phyloP scores from a whole-genome alignment of 768 basidiomycete species.

The Favolaschia claudopus region DNA sequence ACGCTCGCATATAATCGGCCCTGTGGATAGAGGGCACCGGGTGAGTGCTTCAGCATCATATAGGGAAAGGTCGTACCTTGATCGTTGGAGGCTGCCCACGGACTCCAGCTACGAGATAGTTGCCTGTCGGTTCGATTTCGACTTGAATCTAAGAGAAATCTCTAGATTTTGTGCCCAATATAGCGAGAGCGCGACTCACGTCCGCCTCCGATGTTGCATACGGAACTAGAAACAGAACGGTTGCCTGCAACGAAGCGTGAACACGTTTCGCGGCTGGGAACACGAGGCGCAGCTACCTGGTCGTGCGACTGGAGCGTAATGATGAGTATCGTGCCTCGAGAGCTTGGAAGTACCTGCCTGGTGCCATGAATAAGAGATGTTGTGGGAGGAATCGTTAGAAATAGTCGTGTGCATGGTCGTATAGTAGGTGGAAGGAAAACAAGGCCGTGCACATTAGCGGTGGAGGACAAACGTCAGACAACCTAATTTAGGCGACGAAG shows the following conservation, averaged over 20 bases:
- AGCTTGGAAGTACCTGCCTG: slow-evolving; percentile 59
- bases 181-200: slow-evolving; percentile 42
- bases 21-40: slow-evolving; percentile 46
- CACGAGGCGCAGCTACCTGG: slow-evolving; percentile 65
- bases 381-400: slow-evolving; percentile 47
- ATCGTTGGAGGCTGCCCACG: slow-evolving; percentile 73
- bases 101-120: slow-evolving; percentile 77
- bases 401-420: slow-evolving; percentile 48
- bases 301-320: slow-evolving; percentile 75
- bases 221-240: slow-evolving; percentile 53
- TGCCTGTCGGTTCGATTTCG: slow-evolving; percentile 60
- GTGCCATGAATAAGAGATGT: slow-evolving; percentile 82
- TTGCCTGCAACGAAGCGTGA: slow-evolving; percentile 9
- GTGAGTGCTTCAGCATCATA: not conserved
- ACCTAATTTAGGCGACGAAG: not conserved
- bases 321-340: slow-evolving; percentile 20
- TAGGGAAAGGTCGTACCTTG: slow-evolving; percentile 60
- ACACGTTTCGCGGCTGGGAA: slow-evolving; percentile 19
- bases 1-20: slow-evolving; percentile 78
- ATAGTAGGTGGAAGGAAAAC: slow-evolving; percentile 12
- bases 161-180: not conserved
- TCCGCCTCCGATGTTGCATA: slow-evolving; percentile 76
- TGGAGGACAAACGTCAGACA: too few relatives aligned
- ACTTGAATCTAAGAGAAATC: slow-evolving; percentile 21
- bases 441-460: not conserved